These are phyloP conservation scores for Aristolochia fimbriata DNA, from an alignment of 164 flowering plant genomes.

Conservation along the genomic window DNA sequence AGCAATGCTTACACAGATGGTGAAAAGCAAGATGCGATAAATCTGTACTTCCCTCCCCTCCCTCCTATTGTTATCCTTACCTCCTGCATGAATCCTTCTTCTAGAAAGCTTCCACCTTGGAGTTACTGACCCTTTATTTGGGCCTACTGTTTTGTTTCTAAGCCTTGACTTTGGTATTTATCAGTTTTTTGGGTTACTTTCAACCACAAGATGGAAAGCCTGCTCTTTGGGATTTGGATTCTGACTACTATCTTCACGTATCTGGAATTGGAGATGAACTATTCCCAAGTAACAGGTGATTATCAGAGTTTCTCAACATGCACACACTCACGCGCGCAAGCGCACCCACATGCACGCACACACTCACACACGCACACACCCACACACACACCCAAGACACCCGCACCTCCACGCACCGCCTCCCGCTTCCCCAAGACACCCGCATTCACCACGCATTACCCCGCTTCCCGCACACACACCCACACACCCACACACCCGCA, in stretches of 20 bases:
- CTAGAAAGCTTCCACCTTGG: background rate
- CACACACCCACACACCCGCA: no score
- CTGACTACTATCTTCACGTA: slow-evolving; percentile 95
- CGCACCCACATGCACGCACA: no score
- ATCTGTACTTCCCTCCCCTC: slow-evolving; percentile 41
- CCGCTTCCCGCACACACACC: no score
- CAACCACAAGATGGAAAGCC: slow-evolving; percentile 94
- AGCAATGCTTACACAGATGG: slow-evolving; percentile 95
- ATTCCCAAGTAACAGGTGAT: slow-evolving; percentile 40
- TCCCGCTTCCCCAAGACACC: no score
- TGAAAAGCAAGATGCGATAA: slow-evolving; percentile 98
- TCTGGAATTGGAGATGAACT: slow-evolving; percentile 78
- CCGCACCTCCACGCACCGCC: no score
- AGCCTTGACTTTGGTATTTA: slow-evolving; percentile 1
- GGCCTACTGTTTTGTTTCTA: slow-evolving; percentile 3
- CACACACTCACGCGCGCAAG: no score
- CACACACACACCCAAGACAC: no score
- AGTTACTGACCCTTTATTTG: no score
- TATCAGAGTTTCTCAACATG: no score
- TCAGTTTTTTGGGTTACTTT: slow-evolving; percentile 94
- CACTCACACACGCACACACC: no score
- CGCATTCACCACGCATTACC: no score
- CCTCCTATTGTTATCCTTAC: background rate
- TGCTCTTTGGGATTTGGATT: slow-evolving; percentile 96
- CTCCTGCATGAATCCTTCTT: background rate